Evolutionary conservation across 176 grass and related monocot species (phyloP).

Genomic region (Calamus simplicifolius): DNA sequence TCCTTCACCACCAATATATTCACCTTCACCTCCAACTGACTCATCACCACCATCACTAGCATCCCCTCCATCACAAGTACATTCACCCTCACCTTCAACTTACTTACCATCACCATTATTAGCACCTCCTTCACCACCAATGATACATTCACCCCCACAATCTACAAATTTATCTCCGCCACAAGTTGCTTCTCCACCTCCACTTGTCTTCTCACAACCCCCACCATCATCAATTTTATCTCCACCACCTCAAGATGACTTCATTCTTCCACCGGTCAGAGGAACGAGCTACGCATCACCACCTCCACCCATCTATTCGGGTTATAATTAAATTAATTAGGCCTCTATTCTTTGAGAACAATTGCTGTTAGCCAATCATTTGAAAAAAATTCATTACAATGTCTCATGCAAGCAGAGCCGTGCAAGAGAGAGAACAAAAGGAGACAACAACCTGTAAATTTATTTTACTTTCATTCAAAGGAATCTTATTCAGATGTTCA

Average conservation of each 20-base stretch:
- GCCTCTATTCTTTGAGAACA: too few species aligned
- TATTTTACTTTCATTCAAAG: too few species aligned
- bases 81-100: background rate
- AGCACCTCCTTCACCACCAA: background rate
- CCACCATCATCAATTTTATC: background rate
- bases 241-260: background rate
- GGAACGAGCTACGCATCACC: slow-evolving; percentile 9
- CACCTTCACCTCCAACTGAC: too few species aligned
- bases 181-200: background rate
- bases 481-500: too few species aligned
- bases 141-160: background rate
- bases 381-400: too few species aligned
- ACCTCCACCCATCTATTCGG: slow-evolving; percentile 4
- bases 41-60: background rate
- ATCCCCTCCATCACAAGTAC: background rate
- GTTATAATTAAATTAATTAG: background rate
- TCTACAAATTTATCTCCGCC: background rate
- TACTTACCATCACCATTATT: background rate
- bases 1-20: background rate
- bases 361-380: too few species aligned
- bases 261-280: background rate
- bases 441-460: too few species aligned
- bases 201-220: background rate
- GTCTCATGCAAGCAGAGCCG: too few species aligned
- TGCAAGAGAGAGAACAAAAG: too few species aligned